A percentile compares a stretch with the other conserved stretches of the same genome.
Conservation (phyloP, 2,329 filamentous ascomycete genomes). For the Cordyceps cicadae region DNA sequence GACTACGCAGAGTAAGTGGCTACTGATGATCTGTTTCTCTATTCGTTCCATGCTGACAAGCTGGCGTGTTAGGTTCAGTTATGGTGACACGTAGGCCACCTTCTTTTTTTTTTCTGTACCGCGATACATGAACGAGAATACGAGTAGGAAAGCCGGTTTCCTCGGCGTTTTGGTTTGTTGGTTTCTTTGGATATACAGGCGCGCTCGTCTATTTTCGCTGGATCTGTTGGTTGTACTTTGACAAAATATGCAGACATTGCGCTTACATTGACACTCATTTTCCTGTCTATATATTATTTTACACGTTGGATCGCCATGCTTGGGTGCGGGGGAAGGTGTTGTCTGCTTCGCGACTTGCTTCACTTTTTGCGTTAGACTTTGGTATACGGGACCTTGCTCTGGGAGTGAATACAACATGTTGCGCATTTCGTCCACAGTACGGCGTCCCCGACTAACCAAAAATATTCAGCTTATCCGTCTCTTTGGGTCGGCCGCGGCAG, state of each 20-base stretch:
- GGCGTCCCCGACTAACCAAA: not conserved
- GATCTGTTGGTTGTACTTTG: not conserved
- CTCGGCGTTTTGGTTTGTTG: not conserved
- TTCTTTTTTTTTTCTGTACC: not conserved
- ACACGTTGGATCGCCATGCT: not conserved
- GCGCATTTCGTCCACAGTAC: not conserved
- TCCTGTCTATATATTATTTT: not conserved
- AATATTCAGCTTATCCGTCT: not conserved
- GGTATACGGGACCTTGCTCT: not conserved
- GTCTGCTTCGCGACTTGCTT: not conserved
- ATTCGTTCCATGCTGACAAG: constrained; percentile 9
- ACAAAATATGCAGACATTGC: not conserved
- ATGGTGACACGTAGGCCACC: constrained; percentile 30
- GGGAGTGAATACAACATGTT: not conserved
- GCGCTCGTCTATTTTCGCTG: not conserved
- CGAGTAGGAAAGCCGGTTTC: not conserved
- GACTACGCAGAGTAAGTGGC: constrained; percentile 35
- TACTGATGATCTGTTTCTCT: not conserved
- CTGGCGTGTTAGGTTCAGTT: constrained; percentile 26
- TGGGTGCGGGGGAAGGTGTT: not conserved
- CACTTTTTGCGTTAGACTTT: not conserved
- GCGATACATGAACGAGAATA: not conserved
- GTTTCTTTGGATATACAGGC: constrained; percentile 4
- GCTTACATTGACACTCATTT: not conserved
- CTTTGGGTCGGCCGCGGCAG: not conserved